Percentiles rank a stretch among this genome's conserved stretches.
phyloP scores from a whole-genome alignment of 352 stramenopile genomes.

The Phytopythium mirpurense region DNA sequence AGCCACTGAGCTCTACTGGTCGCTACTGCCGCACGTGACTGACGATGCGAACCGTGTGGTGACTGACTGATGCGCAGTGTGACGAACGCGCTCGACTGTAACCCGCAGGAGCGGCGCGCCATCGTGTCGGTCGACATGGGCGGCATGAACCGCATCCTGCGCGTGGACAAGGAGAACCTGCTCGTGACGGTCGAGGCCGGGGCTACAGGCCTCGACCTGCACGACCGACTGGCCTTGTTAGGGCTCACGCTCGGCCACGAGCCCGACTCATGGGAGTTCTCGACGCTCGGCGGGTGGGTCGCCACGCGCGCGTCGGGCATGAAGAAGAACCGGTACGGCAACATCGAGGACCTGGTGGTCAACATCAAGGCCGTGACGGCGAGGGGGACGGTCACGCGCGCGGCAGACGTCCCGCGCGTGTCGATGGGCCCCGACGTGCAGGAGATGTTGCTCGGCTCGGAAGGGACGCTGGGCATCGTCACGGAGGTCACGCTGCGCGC shows the following conservation, averaged over 20 bases:
- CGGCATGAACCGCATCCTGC: slow-evolving; percentile 73
- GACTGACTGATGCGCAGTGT: too few species aligned
- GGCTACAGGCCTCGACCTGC: slow-evolving; percentile 87
- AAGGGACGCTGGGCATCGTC: slow-evolving; percentile 94
- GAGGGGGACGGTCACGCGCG: slow-evolving; percentile 45
- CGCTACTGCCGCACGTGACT: too few species aligned
- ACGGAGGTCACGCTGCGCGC: slow-evolving; percentile 92
- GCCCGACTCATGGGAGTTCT: slow-evolving; percentile 93
- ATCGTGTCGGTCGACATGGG: slow-evolving; percentile 95
- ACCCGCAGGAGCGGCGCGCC: slow-evolving; percentile 63
- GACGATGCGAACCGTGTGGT: too few species aligned
- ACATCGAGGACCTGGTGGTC: slow-evolving; percentile 92
- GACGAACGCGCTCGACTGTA: slow-evolving; percentile 57
- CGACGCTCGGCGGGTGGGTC: slow-evolving; percentile 90
- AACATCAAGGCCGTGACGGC: slow-evolving; percentile 78
- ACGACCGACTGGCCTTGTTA: slow-evolving; percentile 74
- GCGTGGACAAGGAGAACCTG: slow-evolving; percentile 85
- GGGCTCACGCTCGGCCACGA: slow-evolving; percentile 92
- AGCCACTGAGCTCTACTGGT: too few species aligned
- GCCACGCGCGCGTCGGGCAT: slow-evolving; percentile 92
- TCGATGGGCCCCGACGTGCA: slow-evolving; percentile 89
- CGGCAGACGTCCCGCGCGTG: slow-evolving; percentile 59
- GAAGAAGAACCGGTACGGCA: slow-evolving; percentile 94
- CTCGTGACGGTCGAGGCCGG: slow-evolving; percentile 84
- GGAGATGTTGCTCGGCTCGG: slow-evolving; percentile 84